A percentile compares a stretch with the other conserved stretches of the same genome.
Evolutionary conservation across 2,329 filamentous ascomycete genomes (phyloP).

Genomic region (Colletotrichum sp.): DNA sequence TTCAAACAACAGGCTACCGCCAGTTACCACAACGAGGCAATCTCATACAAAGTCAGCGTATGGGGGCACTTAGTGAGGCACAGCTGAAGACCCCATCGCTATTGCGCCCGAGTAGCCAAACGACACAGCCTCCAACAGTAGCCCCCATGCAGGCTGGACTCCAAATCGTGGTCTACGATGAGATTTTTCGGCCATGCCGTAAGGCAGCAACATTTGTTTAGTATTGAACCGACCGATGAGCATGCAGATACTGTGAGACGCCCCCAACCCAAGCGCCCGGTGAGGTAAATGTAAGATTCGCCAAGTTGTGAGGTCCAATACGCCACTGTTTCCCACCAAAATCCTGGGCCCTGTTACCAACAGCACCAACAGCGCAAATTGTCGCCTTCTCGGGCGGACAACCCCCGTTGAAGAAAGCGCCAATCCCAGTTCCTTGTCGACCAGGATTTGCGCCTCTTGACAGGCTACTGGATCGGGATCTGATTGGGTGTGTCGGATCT

Average conservation of each 20-base stretch:
- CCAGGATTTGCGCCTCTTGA: not conserved
- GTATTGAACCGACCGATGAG: not conserved
- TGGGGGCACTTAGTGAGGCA: not conserved
- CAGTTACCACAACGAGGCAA: not conserved
- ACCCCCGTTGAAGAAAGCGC: not conserved
- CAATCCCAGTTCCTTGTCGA: not conserved
- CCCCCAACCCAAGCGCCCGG: not conserved
- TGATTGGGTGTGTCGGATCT: not conserved
- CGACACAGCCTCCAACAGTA: not conserved
- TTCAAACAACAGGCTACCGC: not conserved
- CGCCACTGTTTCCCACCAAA: not conserved
- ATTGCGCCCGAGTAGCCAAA: not conserved
- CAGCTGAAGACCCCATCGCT: not conserved
- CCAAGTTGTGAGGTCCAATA: not conserved
- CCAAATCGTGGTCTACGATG: not conserved
- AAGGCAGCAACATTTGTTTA: not conserved
- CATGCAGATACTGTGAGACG: not conserved
- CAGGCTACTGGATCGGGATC: not conserved
- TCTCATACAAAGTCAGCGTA: not conserved
- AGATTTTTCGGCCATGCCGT: not conserved
- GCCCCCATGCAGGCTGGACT: not conserved
- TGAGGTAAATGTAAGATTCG: not conserved
- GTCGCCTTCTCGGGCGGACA: not conserved
- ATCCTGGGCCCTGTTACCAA: not conserved
- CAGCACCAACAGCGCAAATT: not conserved